Conservation (phyloP, 805 yeast species). For the Soucietia sequanensis region DNA sequence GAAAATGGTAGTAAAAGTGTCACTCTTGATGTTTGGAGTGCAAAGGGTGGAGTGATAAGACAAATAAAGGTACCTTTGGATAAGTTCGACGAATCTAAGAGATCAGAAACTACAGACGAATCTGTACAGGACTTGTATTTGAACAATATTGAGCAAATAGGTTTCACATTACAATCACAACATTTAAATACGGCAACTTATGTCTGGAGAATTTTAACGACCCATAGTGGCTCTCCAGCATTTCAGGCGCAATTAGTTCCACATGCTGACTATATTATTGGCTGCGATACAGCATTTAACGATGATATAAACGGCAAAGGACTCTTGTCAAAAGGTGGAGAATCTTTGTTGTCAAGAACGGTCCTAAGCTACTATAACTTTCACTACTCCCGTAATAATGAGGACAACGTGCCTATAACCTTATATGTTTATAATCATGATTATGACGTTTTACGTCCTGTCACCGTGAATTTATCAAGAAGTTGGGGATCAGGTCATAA, state of each 20-base stretch:
- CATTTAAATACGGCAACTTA: constrained; percentile 73
- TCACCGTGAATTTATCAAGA: constrained; percentile 64
- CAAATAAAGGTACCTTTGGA: constrained; percentile 26
- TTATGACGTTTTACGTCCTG: constrained; percentile 82
- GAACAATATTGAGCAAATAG: constrained; percentile 50
- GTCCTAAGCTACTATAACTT: constrained; percentile 57
- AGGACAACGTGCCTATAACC: constrained; percentile 39
- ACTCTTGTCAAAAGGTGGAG: constrained; percentile 82
- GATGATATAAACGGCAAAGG: constrained; percentile 62
- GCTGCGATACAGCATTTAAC: constrained; percentile 53
- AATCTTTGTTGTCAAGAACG: constrained; percentile 68
- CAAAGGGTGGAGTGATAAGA: constrained; percentile 70
- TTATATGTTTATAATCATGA: constrained; percentile 80
- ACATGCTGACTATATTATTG: constrained; percentile 84
- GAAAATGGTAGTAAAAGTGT: constrained; percentile 40
- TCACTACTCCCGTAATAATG: constrained; percentile 29
- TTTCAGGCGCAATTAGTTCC: constrained; percentile 79
- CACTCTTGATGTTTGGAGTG: constrained; percentile 73
- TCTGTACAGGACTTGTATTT: constrained; percentile 13
- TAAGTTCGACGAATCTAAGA: constrained; percentile 7
- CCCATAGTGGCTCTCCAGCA: constrained; percentile 78
- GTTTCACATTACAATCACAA: constrained; percentile 73
- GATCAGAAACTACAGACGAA: constrained; percentile 17
- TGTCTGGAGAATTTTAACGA: constrained; percentile 82
- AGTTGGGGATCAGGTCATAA: constrained; percentile 66